Percentiles rank a stretch among this genome's conserved stretches.
Conservation (phyloP, 192 early-diverging fungal species). For the Cetraspora pellucida region DNA sequence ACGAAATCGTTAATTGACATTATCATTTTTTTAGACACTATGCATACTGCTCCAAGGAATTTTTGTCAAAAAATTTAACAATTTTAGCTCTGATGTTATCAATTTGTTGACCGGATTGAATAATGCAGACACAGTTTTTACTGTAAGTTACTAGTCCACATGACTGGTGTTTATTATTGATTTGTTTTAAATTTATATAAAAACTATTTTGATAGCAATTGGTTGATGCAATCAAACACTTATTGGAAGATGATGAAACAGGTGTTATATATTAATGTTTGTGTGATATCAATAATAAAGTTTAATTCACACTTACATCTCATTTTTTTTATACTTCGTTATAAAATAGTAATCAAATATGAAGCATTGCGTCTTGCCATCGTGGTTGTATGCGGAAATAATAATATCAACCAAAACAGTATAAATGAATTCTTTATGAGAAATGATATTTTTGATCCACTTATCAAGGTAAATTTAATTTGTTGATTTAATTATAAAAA, state of each 20-base stretch:
- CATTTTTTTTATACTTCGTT: conserved; percentile 4
- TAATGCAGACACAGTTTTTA: conserved; percentile 36
- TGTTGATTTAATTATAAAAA: too few species aligned
- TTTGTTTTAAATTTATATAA: neutral
- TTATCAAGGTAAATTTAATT: conserved; percentile 44
- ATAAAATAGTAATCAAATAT: conserved; percentile 36
- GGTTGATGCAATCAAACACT: conserved; percentile 28
- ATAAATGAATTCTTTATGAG: conserved; percentile 63
- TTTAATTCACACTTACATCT: too few species aligned
- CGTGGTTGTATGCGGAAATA: conserved; percentile 52
- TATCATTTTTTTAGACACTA: conserved; percentile 40
- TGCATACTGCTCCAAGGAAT: conserved; percentile 48
- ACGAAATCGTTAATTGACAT: neutral
- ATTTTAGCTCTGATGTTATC: conserved; percentile 60
- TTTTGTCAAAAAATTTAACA: conserved; percentile 56
- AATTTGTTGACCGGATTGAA: conserved; percentile 49
- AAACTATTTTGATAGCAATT: conserved; percentile 12
- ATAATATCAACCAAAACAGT: conserved; percentile 62
- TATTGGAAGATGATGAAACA: conserved; percentile 41
- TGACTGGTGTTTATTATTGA: neutral
- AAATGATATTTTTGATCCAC: conserved; percentile 46
- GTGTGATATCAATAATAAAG: neutral
- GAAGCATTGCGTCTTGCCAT: conserved; percentile 46
- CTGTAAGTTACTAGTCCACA: neutral
- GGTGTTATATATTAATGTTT: conserved; percentile 25